Evolutionary conservation across 2,329 filamentous ascomycete genomes (phyloP).

Genomic region (Rutstroemia sp.): DNA sequence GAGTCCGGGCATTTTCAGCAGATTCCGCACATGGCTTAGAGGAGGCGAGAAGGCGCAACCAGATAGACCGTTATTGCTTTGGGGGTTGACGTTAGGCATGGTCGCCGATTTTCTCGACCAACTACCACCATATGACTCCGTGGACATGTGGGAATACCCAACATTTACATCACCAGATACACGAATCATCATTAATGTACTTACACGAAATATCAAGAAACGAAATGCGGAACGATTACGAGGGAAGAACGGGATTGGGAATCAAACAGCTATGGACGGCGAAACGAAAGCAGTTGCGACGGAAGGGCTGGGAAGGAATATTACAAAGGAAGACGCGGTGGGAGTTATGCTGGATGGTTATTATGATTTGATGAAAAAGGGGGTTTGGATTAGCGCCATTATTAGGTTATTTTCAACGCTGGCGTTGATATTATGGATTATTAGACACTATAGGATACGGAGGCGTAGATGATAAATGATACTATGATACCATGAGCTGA

Average conservation of each 20-base stretch:
- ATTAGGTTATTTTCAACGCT: conserved; percentile 14
- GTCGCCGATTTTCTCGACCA: conserved; percentile 61
- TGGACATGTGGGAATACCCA: conserved; percentile 59
- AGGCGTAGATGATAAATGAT: background rate
- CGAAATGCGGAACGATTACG: conserved; percentile 34
- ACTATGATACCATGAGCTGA: background rate
- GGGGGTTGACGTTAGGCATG: conserved; percentile 62
- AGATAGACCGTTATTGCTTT: conserved; percentile 49
- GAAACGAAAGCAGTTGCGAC: conserved; percentile 21
- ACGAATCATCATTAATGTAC: conserved; percentile 48
- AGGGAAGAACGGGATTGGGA: conserved; percentile 19
- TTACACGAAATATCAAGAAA: conserved; percentile 51
- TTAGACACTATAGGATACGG: conserved; percentile 2
- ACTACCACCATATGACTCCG: conserved; percentile 53
- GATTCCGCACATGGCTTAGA: conserved; percentile 25
- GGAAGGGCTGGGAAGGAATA: conserved; percentile 16
- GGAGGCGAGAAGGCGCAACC: conserved; percentile 27
- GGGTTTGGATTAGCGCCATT: conserved; percentile 23
- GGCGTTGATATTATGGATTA: conserved; percentile 4
- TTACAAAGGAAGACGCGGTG: conserved; percentile 20
- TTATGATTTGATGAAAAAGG: conserved; percentile 25
- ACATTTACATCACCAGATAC: conserved; percentile 60
- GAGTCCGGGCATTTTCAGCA: conserved; percentile 2
- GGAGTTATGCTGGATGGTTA: conserved; percentile 29
- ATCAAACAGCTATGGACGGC: conserved; percentile 25